Evolutionary conservation across 2,329 filamentous ascomycete genomes (phyloP).

Genomic region (Scytalidium lignicola): DNA sequence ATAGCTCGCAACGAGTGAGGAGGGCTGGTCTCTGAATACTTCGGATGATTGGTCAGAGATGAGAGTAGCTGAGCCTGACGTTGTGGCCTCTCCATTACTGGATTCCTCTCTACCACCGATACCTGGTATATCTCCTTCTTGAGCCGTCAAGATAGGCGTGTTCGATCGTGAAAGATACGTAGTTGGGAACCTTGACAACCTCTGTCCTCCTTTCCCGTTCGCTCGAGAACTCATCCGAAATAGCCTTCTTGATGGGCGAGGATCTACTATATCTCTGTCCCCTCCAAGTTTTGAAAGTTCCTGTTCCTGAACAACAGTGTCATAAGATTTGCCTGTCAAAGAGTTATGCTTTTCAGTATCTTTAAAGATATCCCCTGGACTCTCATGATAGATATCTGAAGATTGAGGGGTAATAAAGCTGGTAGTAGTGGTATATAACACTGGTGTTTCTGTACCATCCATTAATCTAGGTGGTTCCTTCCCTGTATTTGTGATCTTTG

Average conservation of each 20-base stretch:
- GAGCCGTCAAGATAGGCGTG: neutral
- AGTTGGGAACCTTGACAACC: neutral
- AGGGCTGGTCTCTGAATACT: neutral
- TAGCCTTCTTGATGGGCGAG: neutral
- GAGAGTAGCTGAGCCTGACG: neutral
- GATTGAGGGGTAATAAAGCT: neutral
- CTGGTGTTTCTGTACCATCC: neutral
- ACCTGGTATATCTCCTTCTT: neutral
- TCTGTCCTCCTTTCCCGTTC: neutral
- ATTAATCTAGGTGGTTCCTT: neutral
- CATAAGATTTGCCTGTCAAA: no score
- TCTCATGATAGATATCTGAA: no score
- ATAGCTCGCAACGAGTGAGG: no score
- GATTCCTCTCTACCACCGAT: neutral
- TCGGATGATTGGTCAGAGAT: neutral
- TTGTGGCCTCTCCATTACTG: neutral
- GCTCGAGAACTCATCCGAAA: neutral
- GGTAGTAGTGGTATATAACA: neutral
- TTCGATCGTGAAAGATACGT: neutral
- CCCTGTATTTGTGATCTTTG: neutral
- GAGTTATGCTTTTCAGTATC: no score
- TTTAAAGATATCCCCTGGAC: no score
- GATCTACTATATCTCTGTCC: no score
- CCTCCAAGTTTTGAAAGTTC: neutral
- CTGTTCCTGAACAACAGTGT: no score